Base-by-base conservation (phyloP, 768 basidiomycete genomes). In the Collybiopsis confluens region DNA sequence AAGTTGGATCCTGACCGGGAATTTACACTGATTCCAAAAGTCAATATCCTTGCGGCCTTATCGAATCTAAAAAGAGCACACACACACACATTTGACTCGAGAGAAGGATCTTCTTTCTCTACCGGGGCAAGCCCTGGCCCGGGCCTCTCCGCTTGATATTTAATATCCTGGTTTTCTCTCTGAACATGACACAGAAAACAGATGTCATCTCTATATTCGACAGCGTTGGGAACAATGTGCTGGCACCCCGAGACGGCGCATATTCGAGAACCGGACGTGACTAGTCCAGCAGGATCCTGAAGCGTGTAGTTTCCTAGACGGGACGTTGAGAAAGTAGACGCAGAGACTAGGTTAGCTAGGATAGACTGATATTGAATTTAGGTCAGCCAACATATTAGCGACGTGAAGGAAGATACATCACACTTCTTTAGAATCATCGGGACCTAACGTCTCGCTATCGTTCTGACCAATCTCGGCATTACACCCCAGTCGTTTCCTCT, bases 131-230 rank as follows among this genome's bases (percentile, higher is more conserved):
- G 20, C 24, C 16, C 21, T 15, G 6, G 20, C 35, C 27, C 23
- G 35, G 10, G 30, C 35, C 15, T 8, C n/a, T 21, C 23, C 28
- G 1, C 36, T 37, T n/a, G n/a, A n/a, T n/a, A n/a, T n/a, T n/a
- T n/a, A n/a, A n/a, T n/a, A n/a, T n/a, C n/a, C n/a, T n/a, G n/a
- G n/a, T n/a, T n/a, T 23, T 35, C 11, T 15, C 21, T 24, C 7
- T 37, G 49, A 10, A 38, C 10, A 10, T 37, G 49, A 41, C 49
- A 50, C 3, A 37, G 49, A 26, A 50, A 50, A 24, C 49, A 50
- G 11, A 40, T 3, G 36, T 50, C 40, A 24, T 28, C 38, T 37
- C 36, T 41, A 23, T 50, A 50, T 24, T 50, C 49, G 23, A 27
- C 20, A 23, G 18, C 8, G 20, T 40, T 24, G 23, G 49, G 49